Evolutionary conservation across 345 rosid genomes (phyloP).

Genomic region (Gossypium longicalyx): DNA sequence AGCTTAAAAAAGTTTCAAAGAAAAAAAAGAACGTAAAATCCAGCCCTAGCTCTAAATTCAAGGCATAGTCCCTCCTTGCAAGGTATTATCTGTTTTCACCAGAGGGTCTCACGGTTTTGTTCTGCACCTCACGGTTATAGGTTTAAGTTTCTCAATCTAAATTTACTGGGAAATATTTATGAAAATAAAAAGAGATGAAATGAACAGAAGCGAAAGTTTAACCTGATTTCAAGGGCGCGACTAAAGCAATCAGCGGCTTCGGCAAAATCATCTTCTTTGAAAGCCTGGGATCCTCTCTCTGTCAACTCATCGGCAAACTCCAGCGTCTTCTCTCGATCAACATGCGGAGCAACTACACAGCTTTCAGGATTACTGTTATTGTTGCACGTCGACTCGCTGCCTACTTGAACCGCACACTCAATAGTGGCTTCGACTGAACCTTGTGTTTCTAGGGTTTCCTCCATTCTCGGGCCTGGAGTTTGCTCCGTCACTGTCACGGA

Average conservation of each 20-base stretch:
- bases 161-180: not conserved
- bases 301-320: slow-evolving; percentile 62
- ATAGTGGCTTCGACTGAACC: slow-evolving; percentile 45
- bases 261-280: slow-evolving; percentile 53
- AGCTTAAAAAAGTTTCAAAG: not conserved
- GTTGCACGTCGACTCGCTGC: slow-evolving; percentile 61
- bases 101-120: no score
- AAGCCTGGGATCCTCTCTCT: slow-evolving; percentile 54
- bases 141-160: not conserved
- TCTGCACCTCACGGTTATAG: not conserved
- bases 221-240: slow-evolving; percentile 96
- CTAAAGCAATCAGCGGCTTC: slow-evolving; percentile 93
- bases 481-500: slow-evolving; percentile 21
- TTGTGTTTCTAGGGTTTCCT: slow-evolving; percentile 28
- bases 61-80: no score
- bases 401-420: slow-evolving; percentile 39
- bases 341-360: slow-evolving; percentile 33
- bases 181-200: not conserved
- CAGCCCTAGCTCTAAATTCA: not conserved
- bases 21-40: not conserved
- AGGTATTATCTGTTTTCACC: no score
- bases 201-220: not conserved
- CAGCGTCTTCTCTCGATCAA: slow-evolving; percentile 46
- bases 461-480: not conserved
- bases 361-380: slow-evolving; percentile 42